Base-by-base conservation (phyloP, 2,329 filamentous ascomycete genomes). In the Talaromyces sp. region DNA sequence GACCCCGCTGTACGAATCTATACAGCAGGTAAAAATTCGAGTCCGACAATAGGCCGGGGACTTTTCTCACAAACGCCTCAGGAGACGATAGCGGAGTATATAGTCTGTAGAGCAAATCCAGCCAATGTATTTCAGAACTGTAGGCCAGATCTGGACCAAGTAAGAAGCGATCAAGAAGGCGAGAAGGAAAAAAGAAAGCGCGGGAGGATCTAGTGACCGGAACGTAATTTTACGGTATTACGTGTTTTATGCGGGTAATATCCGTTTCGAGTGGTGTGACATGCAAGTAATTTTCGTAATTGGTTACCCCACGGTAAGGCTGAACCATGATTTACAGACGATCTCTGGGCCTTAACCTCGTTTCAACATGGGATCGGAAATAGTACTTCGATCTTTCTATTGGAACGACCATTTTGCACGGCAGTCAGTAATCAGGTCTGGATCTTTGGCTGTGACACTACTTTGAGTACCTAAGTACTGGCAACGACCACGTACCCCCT, bases 271-370 rank as follows among this genome's bases (percentile, higher is more conserved):
- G 16, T n/a, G 35, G n/a, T 16, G 5, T 14, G 7, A 18, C 28
- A 2, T 5, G 35, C 16, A 1, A 4, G 35, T 28, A 40, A 25
- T 6, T 11, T 40, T 31, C 54, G 54, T 57, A 57, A 57, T 31
- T 31, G 28, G 35, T 11, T 57, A 46, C 60, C 60, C 60, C 60
- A 21, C 60, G 40, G 50, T 57, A 57, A 57, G 60, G 48, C 48
- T 46, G 60, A 40, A 14, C 52, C 23, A 35, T 50, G 18, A 33
- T 31, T 39, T 48, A 40, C 48, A 52, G 33, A 31, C 44, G 33
- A 60, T 40, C 44, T 6, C n/a, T 40, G 39, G 14, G 6, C 5
- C 39, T 42, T 18, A 9, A 40, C 39, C n/a, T n/a, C n/a, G n/a
- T n/a, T n/a, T n/a, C n/a, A n/a, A n/a, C n/a, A n/a, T n/a, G n/a